These are phyloP conservation scores for Sistotremastrum niveocremeum DNA, from an alignment of 768 basidiomycete genomes.

Conservation along the genomic window DNA sequence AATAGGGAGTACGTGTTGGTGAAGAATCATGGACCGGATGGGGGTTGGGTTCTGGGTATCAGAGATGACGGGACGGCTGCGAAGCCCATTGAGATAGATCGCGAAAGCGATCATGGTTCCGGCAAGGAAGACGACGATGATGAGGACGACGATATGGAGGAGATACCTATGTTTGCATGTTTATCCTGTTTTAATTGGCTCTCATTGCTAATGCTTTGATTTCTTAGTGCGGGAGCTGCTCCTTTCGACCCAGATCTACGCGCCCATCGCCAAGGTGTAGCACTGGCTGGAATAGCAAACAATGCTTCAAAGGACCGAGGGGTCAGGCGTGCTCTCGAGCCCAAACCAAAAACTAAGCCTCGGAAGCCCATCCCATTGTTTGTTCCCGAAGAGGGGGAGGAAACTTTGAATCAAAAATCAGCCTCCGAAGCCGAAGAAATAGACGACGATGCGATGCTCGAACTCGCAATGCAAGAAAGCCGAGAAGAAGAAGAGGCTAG, in stretches of 20 bases:
- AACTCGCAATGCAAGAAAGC: slow-evolving; percentile 1
- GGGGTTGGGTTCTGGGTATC: slow-evolving; percentile 93
- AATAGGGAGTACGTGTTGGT: slow-evolving; percentile 92
- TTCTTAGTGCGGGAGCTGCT: slow-evolving; percentile 20
- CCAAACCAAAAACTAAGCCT: slow-evolving; percentile 22
- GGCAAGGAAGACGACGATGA: slow-evolving; percentile 19
- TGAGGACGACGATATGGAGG: slow-evolving; percentile 59
- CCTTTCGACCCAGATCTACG: slow-evolving; percentile 47
- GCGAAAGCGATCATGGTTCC: slow-evolving; percentile 24
- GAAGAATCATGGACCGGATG: slow-evolving; percentile 75
- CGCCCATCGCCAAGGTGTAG: slow-evolving; percentile 46
- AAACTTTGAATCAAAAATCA: slow-evolving; percentile 19
- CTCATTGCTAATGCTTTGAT: slow-evolving; percentile 2
- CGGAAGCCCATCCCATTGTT: slow-evolving; percentile 35
- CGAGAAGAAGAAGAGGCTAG: too few relatives aligned
- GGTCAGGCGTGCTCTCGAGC: neutral
- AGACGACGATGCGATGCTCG: slow-evolving; percentile 11
- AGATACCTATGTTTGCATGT: slow-evolving; percentile 49
- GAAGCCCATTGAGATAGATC: slow-evolving; percentile 81
- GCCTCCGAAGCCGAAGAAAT: slow-evolving; percentile 11
- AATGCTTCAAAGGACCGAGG: too few relatives aligned
- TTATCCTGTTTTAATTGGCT: neutral
- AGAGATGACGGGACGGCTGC: slow-evolving; percentile 72
- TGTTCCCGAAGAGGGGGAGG: slow-evolving; percentile 28
- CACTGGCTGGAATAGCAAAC: slow-evolving; percentile 42